Conservation (phyloP, 352 stramenopile genomes). For the Blastocystis sp. region DNA sequence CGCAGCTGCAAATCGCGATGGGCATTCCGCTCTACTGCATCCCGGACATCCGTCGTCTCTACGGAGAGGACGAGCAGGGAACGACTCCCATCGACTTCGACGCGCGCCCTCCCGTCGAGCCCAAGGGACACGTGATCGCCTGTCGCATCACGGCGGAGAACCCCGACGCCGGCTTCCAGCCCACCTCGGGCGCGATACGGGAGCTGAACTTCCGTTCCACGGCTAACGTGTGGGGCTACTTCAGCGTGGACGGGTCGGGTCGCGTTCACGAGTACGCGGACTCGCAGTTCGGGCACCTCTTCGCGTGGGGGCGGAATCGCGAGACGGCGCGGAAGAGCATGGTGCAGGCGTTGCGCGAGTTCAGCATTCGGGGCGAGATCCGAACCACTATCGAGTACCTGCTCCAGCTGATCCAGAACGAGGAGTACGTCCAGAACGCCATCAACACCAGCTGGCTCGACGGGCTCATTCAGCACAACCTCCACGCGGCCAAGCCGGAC, state of each 20-base stretch:
- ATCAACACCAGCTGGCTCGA: slow-evolving; percentile 99
- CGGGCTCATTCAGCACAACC: slow-evolving; percentile 90
- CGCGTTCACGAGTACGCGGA: slow-evolving; percentile 99
- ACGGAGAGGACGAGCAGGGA: slow-evolving; percentile 90
- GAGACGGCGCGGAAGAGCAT: slow-evolving; percentile 97
- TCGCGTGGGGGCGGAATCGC: slow-evolving; percentile 91
- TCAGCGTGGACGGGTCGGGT: slow-evolving; percentile 96
- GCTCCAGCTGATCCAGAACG: slow-evolving; percentile 95
- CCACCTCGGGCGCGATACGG: slow-evolving; percentile 93
- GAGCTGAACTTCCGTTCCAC: slow-evolving; percentile 99
- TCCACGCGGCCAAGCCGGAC: slow-evolving; percentile 81
- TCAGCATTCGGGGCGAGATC: slow-evolving; percentile 99
- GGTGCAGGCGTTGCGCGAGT: slow-evolving; percentile 95
- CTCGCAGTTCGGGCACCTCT: slow-evolving; percentile 99
- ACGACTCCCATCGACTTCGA: slow-evolving; percentile 94
- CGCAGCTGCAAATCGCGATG: slow-evolving; percentile 98
- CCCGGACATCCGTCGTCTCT: slow-evolving; percentile 94
- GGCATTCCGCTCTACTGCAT: slow-evolving; percentile 98
- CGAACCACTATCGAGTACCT: slow-evolving; percentile 99
- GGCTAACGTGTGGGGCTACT: slow-evolving; percentile 99
- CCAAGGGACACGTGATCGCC: slow-evolving; percentile 94
- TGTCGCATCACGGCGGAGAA: slow-evolving; percentile 99
- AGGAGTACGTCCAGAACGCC: slow-evolving; percentile 96
- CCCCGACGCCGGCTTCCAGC: slow-evolving; percentile 97
- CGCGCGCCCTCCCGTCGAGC: slow-evolving; percentile 81